A percentile compares a stretch with the other conserved stretches of the same genome.
Conservation (phyloP, 208 protist species). For the Acanthamoeba sp. region DNA sequence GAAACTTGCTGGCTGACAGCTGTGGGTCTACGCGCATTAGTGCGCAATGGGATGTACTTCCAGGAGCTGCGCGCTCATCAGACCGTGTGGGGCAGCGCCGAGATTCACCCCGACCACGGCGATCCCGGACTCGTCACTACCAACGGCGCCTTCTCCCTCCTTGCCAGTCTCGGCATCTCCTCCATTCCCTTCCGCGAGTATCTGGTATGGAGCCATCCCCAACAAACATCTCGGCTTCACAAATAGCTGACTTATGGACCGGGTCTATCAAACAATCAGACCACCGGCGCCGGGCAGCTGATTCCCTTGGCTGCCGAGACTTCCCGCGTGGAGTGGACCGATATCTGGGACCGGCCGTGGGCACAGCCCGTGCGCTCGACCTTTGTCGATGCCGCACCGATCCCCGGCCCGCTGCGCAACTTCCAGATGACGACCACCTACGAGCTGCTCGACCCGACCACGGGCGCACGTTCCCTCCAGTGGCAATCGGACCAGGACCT, state of each 20-base stretch:
- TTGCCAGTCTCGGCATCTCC: constrained; percentile 74
- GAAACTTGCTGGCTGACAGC: neutral
- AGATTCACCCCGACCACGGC: constrained; percentile 74
- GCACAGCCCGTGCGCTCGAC: constrained; percentile 78
- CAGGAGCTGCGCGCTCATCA: constrained; percentile 72
- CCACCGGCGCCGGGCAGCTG: constrained; percentile 68
- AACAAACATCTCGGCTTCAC: too few species aligned
- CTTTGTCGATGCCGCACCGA: constrained; percentile 64
- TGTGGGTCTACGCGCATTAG: neutral
- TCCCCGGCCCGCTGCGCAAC: constrained; percentile 53
- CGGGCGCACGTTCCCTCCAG: neutral
- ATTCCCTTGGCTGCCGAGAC: constrained; percentile 64
- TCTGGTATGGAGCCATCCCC: too few species aligned
- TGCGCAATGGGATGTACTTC: constrained; percentile 76
- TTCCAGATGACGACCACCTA: constrained; percentile 78
- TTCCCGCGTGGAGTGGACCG: constrained; percentile 7
- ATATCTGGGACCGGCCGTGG: constrained; percentile 59
- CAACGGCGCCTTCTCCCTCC: constrained; percentile 50
- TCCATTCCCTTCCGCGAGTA: constrained; percentile 80
- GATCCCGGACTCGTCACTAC: constrained; percentile 72
- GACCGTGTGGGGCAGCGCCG: constrained; percentile 76
- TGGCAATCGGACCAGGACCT: constrained; percentile 74
- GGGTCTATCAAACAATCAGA: too few species aligned
- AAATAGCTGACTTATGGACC: too few species aligned
- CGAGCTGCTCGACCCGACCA: constrained; percentile 23